Base-by-base conservation (phyloP, 2,329 filamentous ascomycete genomes). In the Ophiostoma ips region DNA sequence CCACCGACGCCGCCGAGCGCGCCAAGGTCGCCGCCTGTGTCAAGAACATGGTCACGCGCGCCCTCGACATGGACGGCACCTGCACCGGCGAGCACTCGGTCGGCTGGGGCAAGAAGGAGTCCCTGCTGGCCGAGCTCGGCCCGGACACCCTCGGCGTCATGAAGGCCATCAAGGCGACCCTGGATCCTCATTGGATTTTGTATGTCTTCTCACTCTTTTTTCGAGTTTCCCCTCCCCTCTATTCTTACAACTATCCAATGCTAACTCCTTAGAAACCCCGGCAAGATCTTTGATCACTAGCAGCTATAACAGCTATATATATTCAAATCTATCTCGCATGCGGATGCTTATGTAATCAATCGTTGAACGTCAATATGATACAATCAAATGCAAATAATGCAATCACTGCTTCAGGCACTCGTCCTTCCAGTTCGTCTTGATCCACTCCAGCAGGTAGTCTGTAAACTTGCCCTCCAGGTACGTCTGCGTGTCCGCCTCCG, bases 61-160 rank as follows among this genome's bases (percentile, higher is more conserved):
- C 88, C 2, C 66, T 95, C 21, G 86, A 90, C 56, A 95, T 95
- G 88, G 89, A 95, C 53, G 87, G 89, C 1, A 94, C 88, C 6
- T 92, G 86, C 63, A 94, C 88, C 1, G 88, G 87, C 28, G 88
- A 94, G 64, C 87, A 94, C 63, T 84, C 84, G 1, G 75, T 94
- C 53, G 88, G 87, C 19, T 78, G 90, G 64, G 87, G 86, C 15
- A 94, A 94, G 68, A 94, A 94, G 67, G 77, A 80, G 51, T 84
- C 79, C 9, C 70, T 95, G 44, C 65, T 87, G 30, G 80, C 82
- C 62, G 88, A 95, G 64, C 76, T 95, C 16, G 88, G 88, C 0
- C 67, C 77, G 2, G 85, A 87, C 51, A 94, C 88, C 0, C 72
- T 95, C 52, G 81, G 76, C 16, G 82, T 94, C 19, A 95, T 95